Evolutionary conservation across 495 filamentous ascomycete species (phyloP).

Genomic region (Pseudoneurospora amorphoporcata): DNA sequence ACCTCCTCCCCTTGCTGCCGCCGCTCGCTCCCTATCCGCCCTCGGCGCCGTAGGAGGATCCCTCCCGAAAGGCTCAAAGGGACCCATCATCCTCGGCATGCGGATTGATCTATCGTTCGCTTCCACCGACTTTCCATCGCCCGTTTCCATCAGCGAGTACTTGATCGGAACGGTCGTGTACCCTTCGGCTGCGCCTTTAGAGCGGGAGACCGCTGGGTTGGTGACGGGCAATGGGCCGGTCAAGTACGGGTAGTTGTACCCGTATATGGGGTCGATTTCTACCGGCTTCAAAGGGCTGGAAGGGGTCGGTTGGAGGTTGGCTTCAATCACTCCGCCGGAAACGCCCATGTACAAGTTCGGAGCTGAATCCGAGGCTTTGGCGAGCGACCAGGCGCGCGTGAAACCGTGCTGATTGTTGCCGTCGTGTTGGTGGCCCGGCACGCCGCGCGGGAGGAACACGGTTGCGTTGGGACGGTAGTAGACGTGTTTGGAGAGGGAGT

Average conservation of each 20-base stretch:
- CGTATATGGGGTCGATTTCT: background rate
- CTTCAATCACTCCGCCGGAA: slow-evolving; percentile 29
- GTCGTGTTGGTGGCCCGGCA: slow-evolving; percentile 1
- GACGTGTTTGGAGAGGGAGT: slow-evolving; percentile 25
- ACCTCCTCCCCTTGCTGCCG: background rate
- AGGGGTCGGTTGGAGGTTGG: slow-evolving; percentile 12
- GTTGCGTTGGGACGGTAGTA: slow-evolving; percentile 36
- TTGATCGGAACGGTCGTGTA: slow-evolving; percentile 6
- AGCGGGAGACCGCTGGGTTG: slow-evolving; percentile 2
- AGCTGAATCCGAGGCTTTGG: slow-evolving; percentile 29
- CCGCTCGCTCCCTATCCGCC: background rate
- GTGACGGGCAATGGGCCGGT: background rate
- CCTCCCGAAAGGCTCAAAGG: background rate
- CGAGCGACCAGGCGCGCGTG: slow-evolving; percentile 30
- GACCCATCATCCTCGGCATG: slow-evolving; percentile 6
- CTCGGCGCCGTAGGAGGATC: background rate
- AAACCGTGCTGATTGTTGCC: background rate
- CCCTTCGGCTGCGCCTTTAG: slow-evolving; percentile 1
- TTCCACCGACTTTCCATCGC: slow-evolving; percentile 12
- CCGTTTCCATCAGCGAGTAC: slow-evolving; percentile 19
- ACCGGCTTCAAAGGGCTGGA: background rate
- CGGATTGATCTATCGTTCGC: slow-evolving; percentile 15
- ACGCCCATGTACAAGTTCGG: slow-evolving; percentile 33
- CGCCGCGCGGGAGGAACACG: slow-evolving; percentile 22
- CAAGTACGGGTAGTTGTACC: slow-evolving; percentile 3